phyloP scores from a whole-genome alignment of 75 land plant species.

The Selaginella moellendorffii region DNA sequence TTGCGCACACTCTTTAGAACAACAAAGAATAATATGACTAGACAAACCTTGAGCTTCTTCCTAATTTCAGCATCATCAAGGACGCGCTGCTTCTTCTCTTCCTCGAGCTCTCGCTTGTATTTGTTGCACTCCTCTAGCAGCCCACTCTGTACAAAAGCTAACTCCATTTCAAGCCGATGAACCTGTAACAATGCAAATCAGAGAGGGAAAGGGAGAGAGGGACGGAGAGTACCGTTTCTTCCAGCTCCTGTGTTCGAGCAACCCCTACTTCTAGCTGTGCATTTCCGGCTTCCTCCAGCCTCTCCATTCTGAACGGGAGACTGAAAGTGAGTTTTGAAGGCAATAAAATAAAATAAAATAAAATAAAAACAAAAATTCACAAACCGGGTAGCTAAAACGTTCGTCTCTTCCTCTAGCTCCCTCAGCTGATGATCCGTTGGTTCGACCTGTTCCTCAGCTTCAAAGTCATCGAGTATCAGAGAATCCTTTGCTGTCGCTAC shows the following conservation, averaged over 20 bases:
- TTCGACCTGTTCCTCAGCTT: too few species aligned
- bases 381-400: too few species aligned
- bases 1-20: neutral
- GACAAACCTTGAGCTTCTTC: constrained; percentile 40
- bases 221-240: neutral
- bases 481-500: too few species aligned
- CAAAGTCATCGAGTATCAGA: too few species aligned
- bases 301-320: neutral
- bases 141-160: constrained; percentile 24
- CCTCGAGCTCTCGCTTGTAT: constrained; percentile 42
- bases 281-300: neutral
- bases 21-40: neutral
- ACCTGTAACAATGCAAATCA: neutral
- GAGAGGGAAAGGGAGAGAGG: too few species aligned
- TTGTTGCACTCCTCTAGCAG: constrained; percentile 43
- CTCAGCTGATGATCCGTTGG: too few species aligned
- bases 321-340: too few species aligned
- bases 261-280: neutral
- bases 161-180: constrained; percentile 6
- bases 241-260: neutral
- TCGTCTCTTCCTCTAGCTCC: too few species aligned
- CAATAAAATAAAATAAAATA: too few species aligned
- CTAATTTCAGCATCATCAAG: constrained; percentile 47
- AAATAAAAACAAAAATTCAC: too few species aligned
- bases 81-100: constrained; percentile 49